Evolutionary conservation across 192 early-diverging fungal species (phyloP).

Genomic region (Haplosporangium gracile): DNA sequence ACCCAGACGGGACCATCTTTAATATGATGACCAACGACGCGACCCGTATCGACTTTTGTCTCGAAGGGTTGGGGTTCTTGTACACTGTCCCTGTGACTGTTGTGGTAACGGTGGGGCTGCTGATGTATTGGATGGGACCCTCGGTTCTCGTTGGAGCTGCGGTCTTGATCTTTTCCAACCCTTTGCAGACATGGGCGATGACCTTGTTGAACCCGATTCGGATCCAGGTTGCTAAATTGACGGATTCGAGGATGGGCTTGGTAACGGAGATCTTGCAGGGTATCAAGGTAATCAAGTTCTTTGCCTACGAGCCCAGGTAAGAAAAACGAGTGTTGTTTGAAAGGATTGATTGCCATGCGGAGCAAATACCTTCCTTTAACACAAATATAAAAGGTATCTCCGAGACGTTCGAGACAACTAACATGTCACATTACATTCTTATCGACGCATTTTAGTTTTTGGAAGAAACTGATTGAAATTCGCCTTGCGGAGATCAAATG

Average conservation of each 20-base stretch:
- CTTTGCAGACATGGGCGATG: constrained; percentile 70
- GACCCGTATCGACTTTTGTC: constrained; percentile 9
- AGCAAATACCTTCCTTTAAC: not conserved
- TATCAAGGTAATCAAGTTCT: constrained; percentile 75
- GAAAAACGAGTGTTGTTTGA: not conserved
- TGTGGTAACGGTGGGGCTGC: constrained; percentile 71
- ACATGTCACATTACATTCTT: not conserved
- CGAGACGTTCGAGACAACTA: not conserved
- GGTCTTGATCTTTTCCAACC: constrained; percentile 67
- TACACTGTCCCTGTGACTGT: constrained; percentile 72
- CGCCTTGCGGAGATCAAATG: constrained; percentile 76
- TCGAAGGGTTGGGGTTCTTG: constrained; percentile 50
- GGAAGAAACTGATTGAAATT: constrained; percentile 29
- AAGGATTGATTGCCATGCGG: not conserved
- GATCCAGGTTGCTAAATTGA: constrained; percentile 61
- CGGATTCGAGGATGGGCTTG: constrained; percentile 64
- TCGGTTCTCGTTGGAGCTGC: constrained; percentile 82
- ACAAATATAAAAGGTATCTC: not conserved
- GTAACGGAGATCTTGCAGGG: constrained; percentile 69
- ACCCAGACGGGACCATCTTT: constrained; percentile 57
- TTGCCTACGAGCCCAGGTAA: constrained; percentile 66
- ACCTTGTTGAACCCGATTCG: constrained; percentile 79
- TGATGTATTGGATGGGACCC: constrained; percentile 83
- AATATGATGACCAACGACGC: constrained; percentile 64
- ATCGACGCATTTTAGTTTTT: constrained; percentile 25